Conservation (phyloP, 345 rosid genomes). For the Ceriops tagal region DNA sequence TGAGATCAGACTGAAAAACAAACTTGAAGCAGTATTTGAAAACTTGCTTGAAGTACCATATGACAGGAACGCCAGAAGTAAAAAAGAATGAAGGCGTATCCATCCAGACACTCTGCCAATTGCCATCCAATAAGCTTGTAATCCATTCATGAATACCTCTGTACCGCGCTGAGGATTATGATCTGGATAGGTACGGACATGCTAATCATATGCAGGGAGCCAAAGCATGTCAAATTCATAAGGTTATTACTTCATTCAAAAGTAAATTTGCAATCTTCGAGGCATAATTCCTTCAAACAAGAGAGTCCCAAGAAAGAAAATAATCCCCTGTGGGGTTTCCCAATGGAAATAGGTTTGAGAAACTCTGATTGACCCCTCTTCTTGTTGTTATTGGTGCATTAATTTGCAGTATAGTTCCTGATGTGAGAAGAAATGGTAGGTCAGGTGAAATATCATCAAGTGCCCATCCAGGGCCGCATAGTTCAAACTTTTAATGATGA, state of each 20-base stretch:
- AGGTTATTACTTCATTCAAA: neutral
- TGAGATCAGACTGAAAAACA: no score
- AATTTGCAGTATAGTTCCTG: slow-evolving; percentile 9
- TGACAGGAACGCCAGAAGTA: no score
- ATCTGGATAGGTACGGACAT: neutral
- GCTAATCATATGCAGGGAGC: neutral
- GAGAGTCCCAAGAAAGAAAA: neutral
- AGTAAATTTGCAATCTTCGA: slow-evolving; percentile 7
- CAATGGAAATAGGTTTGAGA: neutral
- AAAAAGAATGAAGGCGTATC: no score
- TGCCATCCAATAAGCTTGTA: no score
- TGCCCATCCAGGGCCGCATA: slow-evolving; percentile 32
- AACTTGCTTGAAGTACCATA: no score
- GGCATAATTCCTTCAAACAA: slow-evolving; percentile 9
- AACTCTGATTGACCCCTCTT: slow-evolving; percentile 10
- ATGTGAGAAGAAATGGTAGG: slow-evolving; percentile 37
- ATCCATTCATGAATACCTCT: neutral
- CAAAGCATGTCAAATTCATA: slow-evolving; percentile 2
- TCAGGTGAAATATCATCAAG: slow-evolving; percentile 39
- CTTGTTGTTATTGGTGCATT: neutral
- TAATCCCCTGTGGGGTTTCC: neutral
- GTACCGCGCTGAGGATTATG: neutral
- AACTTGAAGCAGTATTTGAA: no score
- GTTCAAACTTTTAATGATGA: slow-evolving; percentile 75
- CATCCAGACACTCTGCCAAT: no score